Base-by-base conservation (phyloP, 495 filamentous ascomycete species). In the Diplogelasinospora grovesii region DNA sequence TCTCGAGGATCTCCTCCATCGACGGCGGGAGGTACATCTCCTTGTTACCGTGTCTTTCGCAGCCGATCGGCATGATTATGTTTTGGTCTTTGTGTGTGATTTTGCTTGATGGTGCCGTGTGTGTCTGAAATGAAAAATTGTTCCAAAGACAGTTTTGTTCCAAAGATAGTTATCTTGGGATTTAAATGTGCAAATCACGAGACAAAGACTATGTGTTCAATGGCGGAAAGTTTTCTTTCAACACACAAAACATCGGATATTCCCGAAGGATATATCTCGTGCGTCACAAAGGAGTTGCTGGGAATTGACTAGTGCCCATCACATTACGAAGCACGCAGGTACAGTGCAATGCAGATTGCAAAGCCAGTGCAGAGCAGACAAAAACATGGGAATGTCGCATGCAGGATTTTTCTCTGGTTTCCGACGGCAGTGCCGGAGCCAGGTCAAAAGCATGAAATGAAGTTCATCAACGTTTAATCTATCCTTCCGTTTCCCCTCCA, bases 401-500 rank as follows among this genome's bases (percentile, higher is more conserved):
- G 59, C 45, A 49, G 54, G 57, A 56, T 53, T 68, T 68, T 70
- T 70, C 61, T 68, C 64, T 57, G 56, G 49, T 46, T 60, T 50
- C 58, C 61, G 61, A 56, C 39, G n/a, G 37, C 16, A 30, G 48
- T 46, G 62, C 61, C 36, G 46, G 47, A 57, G 53, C 53, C 41
- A 43, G 53, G 52, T 56, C 55, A 57, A 64, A 49, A 74, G 71
- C 65, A 69, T 75, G 73, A 75, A 68, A 65, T 56, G 47, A 54
- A 53, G 41, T 55, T 20, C 22, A 39, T 18, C 15, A 23, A n/a
- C 2, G 4, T 9, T 63, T 56, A 31, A 46, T 85, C 78, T 85
- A 59, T 77, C 82, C 77, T 79, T 73, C 79, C 71, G 50, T 85
- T 84, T 84, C 80, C 81, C 81, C 78, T 85, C 82, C 76, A 77